phyloP scores from a whole-genome alignment of 129 eudicot genomes.

The Dittrichia graveolens region DNA sequence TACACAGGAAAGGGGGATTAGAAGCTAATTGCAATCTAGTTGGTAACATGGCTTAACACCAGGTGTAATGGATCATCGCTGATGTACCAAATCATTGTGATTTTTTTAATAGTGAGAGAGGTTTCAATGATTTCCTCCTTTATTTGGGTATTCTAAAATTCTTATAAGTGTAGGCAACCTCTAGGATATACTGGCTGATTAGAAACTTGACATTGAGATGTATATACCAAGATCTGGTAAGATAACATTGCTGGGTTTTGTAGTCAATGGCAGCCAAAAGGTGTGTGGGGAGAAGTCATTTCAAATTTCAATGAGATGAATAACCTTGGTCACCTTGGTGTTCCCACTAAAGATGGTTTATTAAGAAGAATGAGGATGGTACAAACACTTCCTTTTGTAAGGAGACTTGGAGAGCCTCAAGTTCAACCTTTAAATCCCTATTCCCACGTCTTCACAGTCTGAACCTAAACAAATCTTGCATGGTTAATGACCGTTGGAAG shows the following conservation, averaged over 20 bases:
- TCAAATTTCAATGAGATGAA: background rate
- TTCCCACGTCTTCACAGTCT: no score
- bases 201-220: background rate
- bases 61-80: background rate
- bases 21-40: background rate
- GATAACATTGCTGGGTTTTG: background rate
- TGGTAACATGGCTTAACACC: background rate
- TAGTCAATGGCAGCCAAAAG: no score
- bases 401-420: no score
- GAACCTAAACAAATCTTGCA: no score
- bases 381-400: no score
- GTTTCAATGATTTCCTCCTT: background rate
- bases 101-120: background rate
- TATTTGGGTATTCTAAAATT: background rate
- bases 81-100: background rate
- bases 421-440: no score
- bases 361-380: no score
- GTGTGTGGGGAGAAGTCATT: no score
- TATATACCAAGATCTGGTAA: background rate
- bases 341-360: no score
- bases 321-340: no score
- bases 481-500: no score
- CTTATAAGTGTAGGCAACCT: background rate
- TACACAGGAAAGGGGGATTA: background rate
- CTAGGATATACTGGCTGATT: background rate